phyloP scores from a whole-genome alignment of 805 yeast genomes.

The Kodamaea restingae region DNA sequence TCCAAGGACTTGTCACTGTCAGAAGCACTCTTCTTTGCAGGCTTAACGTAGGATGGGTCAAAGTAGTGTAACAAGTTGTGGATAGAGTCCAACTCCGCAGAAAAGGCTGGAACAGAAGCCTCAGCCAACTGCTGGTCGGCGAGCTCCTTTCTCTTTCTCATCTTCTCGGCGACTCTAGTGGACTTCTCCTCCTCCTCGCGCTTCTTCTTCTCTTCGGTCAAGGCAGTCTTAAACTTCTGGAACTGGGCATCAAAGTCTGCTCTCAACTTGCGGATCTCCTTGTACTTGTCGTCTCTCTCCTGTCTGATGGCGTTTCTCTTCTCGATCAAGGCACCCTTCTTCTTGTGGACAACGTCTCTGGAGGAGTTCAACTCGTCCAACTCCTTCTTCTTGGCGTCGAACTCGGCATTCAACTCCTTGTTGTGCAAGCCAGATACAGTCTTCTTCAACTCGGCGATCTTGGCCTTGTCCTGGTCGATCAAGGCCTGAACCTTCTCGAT shows the following conservation, averaged over 20 bases:
- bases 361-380: constrained; percentile 61
- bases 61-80: constrained; percentile 68
- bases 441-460: constrained; percentile 71
- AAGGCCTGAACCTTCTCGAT: constrained; percentile 73
- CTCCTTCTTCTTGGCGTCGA: constrained; percentile 63
- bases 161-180: constrained; percentile 47
- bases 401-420: constrained; percentile 62
- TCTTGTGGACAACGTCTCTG: constrained; percentile 59
- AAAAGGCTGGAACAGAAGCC: constrained; percentile 81
- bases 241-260: constrained; percentile 72
- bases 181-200: constrained; percentile 67
- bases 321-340: constrained; percentile 59
- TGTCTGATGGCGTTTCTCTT: constrained; percentile 65
- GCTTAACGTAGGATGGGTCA: constrained; percentile 72
- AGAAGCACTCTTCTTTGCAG: constrained; percentile 32
- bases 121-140: constrained; percentile 69
- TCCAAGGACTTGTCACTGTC: constrained; percentile 16
- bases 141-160: constrained; percentile 47
- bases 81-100: constrained; percentile 70
- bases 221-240: constrained; percentile 61
- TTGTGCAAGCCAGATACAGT: constrained; percentile 55
- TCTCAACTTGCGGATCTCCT: constrained; percentile 63
- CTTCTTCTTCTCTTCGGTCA: constrained; percentile 65
- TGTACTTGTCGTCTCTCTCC: constrained; percentile 65
- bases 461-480: constrained; percentile 72